A percentile compares a stretch with the other conserved stretches of the same genome.
These are phyloP conservation scores for Penicillium riverlandense DNA, from an alignment of 495 filamentous ascomycete species.

Conservation along the genomic window DNA sequence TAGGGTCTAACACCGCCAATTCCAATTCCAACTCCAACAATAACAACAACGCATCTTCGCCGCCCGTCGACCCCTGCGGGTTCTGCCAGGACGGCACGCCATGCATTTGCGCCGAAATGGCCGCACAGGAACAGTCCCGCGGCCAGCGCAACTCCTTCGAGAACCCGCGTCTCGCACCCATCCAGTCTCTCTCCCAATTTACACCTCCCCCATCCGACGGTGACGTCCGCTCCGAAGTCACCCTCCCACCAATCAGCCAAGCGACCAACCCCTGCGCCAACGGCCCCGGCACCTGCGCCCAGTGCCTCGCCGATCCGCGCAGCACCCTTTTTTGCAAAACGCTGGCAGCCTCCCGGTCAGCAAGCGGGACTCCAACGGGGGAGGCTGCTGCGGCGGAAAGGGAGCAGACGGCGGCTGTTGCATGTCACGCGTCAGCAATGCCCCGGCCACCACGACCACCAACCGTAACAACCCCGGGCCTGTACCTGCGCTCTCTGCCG, in stretches of 20 bases:
- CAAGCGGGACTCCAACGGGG: slow-evolving; percentile 37
- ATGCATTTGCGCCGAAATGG: slow-evolving; percentile 76
- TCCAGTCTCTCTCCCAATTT: slow-evolving; percentile 46
- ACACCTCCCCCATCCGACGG: slow-evolving; percentile 67
- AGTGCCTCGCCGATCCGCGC: slow-evolving; percentile 70
- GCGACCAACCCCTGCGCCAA: slow-evolving; percentile 53
- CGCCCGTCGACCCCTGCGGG: slow-evolving; percentile 64
- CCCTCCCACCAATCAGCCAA: slow-evolving; percentile 32
- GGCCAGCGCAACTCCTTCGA: slow-evolving; percentile 25
- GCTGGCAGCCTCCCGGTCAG: slow-evolving; percentile 57
- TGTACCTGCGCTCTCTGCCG: slow-evolving; percentile 17
- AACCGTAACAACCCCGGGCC: slow-evolving; percentile 16
- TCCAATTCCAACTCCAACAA: slow-evolving; percentile 21
- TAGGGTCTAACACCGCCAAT: slow-evolving; percentile 11
- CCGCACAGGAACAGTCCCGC: slow-evolving; percentile 38
- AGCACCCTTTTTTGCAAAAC: slow-evolving; percentile 83
- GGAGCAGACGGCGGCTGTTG: slow-evolving; percentile 47
- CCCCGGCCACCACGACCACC: slow-evolving; percentile 16
- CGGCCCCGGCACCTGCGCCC: slow-evolving; percentile 72
- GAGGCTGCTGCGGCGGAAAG: slow-evolving; percentile 46
- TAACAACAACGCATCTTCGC: slow-evolving; percentile 26
- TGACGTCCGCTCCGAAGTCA: slow-evolving; percentile 45
- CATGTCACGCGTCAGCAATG: slow-evolving; percentile 21
- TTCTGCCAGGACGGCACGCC: slow-evolving; percentile 81
- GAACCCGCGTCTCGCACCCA: slow-evolving; percentile 41